These are phyloP conservation scores for Cyanidium caldarium DNA, from an alignment of 23 red algal genomes.

Conservation along the genomic window DNA sequence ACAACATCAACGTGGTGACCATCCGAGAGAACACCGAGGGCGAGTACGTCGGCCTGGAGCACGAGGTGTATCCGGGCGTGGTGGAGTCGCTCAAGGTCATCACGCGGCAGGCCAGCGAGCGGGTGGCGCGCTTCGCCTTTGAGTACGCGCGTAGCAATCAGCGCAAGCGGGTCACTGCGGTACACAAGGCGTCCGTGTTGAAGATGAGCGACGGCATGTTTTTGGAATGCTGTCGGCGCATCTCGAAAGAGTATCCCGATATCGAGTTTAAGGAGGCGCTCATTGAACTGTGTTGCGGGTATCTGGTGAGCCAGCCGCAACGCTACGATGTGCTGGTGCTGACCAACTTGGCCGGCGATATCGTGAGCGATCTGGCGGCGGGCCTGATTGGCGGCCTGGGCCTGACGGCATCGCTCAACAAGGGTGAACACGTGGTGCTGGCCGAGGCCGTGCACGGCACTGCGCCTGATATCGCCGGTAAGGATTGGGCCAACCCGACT, in stretches of 20 bases:
- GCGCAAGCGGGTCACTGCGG: conserved; percentile 71
- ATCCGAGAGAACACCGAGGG: conserved; percentile 98
- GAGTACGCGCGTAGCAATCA: conserved; percentile 72
- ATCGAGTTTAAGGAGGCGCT: conserved; percentile 62
- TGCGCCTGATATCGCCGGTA: conserved; percentile 78
- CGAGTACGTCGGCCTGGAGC: conserved; percentile 93
- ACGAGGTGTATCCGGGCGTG: conserved; percentile 70
- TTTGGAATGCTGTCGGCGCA: conserved; percentile 59
- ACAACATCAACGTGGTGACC: conserved; percentile 83
- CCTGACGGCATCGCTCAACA: conserved; percentile 73
- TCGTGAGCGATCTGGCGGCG: conserved; percentile 81
- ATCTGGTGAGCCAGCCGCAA: conserved; percentile 50
- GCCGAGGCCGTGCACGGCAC: conserved; percentile 92
- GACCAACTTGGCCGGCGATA: conserved; percentile 96
- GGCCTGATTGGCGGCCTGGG: conserved; percentile 89
- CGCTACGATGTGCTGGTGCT: conserved; percentile 92
- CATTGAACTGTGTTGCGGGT: conserved; percentile 47
- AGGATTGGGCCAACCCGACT: conserved; percentile 80
- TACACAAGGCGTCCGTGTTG: conserved; percentile 96
- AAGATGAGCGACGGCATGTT: conserved; percentile 87
- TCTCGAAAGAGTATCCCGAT: conserved; percentile 29
- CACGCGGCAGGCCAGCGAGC: conserved; percentile 43
- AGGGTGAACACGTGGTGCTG: conserved; percentile 52
- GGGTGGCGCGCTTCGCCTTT: conserved; percentile 91
- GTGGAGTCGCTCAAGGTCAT: conserved; percentile 98